Evolutionary conservation across 78 protist genomes (phyloP).

Genomic region (Chrysochromulina tobinii): DNA sequence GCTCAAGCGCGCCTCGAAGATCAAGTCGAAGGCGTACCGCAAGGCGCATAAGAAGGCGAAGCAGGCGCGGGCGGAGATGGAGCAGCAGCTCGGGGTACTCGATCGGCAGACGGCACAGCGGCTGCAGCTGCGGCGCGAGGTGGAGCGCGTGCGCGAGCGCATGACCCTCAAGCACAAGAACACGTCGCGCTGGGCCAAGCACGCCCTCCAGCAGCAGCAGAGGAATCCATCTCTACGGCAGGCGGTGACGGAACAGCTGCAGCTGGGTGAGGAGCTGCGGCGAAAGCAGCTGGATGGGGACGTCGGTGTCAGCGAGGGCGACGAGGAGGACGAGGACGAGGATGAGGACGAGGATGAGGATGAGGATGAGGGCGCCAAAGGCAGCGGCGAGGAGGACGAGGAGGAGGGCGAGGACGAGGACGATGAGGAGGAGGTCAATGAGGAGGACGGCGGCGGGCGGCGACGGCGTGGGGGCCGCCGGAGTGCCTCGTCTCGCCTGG

Average conservation of each 20-base stretch:
- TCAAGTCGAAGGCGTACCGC: slow-evolving; percentile 1
- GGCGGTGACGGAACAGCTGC: neutral
- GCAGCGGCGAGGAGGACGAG: neutral
- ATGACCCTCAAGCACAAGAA: slow-evolving; percentile 15
- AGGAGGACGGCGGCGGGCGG: no score
- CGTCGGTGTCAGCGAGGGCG: neutral
- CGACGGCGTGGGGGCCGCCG: no score
- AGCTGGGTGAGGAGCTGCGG: neutral
- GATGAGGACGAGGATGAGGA: neutral
- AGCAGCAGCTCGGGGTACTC: neutral
- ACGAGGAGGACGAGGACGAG: neutral
- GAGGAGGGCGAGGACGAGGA: no score
- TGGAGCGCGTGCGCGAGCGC: neutral
- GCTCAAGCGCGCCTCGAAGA: neutral
- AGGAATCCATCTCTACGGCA: neutral
- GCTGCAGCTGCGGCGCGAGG: neutral
- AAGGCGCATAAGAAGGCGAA: neutral
- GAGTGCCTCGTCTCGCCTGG: no score
- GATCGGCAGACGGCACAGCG: neutral
- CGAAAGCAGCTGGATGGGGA: neutral
- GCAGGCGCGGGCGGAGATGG: neutral
- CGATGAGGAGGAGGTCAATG: no score
- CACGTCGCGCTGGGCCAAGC: slow-evolving; percentile 12
- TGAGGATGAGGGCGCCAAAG: neutral
- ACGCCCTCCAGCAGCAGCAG: neutral